These are phyloP conservation scores for Talaromyces sp. DNA, from an alignment of 2,329 filamentous ascomycete genomes.

Conservation along the genomic window DNA sequence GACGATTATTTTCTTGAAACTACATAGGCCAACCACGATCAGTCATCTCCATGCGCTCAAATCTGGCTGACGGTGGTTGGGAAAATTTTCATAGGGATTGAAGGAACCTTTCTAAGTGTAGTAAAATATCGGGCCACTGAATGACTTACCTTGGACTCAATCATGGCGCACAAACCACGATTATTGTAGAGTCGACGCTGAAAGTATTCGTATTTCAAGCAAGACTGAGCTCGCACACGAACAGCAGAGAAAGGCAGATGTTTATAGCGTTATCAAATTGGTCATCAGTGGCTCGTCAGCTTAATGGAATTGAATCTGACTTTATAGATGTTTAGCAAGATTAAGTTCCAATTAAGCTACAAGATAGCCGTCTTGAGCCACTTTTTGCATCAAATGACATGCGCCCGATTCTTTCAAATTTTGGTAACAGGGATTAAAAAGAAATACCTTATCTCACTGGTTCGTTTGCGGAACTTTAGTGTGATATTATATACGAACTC, in stretches of 20 bases:
- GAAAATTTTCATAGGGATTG: not conserved
- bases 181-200: not conserved
- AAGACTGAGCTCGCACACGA: not conserved
- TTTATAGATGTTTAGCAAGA: not conserved
- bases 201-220: not conserved
- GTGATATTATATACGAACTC: not conserved
- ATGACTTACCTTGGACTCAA: slow-evolving; percentile 3
- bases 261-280: not conserved
- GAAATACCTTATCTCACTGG: not conserved
- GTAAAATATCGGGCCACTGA: not conserved
- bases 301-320: not conserved
- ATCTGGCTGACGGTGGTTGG: not conserved
- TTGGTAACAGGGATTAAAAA: not conserved
- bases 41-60: not conserved
- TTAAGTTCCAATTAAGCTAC: not conserved
- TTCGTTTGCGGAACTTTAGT: not conserved
- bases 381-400: not conserved
- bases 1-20: not conserved
- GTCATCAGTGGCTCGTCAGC: not conserved
- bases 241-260: not conserved
- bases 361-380: not conserved
- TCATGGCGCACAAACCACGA: not conserved
- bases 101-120: not conserved
- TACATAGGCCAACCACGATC: not conserved
- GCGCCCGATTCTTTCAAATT: not conserved